phyloP scores from a whole-genome alignment of 495 filamentous ascomycete species.

The Podospora appendiculata region DNA sequence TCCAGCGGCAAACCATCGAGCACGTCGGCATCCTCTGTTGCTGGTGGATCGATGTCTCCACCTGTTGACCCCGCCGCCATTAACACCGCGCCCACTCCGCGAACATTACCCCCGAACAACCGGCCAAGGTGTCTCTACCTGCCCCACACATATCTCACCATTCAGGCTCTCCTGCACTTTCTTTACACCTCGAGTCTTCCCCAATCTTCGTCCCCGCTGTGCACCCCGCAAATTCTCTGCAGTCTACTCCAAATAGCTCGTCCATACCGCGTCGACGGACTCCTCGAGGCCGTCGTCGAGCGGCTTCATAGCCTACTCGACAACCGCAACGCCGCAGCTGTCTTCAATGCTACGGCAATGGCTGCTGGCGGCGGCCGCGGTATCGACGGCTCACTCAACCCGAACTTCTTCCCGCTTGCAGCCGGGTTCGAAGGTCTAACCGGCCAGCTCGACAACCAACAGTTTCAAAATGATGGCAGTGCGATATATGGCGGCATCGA shows the following conservation, averaged over 20 bases:
- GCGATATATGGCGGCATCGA: not conserved
- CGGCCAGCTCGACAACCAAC: too few species aligned
- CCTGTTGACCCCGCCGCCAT: conserved; percentile 30
- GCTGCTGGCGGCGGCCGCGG: conserved; percentile 86
- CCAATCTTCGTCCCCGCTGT: conserved; percentile 63
- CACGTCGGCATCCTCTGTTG: conserved; percentile 26
- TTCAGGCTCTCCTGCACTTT: conserved; percentile 82
- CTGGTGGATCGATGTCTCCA: conserved; percentile 20
- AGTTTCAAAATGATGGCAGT: too few species aligned
- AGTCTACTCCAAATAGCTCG: conserved; percentile 89
- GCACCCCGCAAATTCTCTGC: conserved; percentile 91
- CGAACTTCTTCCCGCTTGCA: conserved; percentile 35
- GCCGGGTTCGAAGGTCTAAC: conserved; percentile 12
- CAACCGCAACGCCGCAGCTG: conserved; percentile 85
- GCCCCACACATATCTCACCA: conserved; percentile 81
- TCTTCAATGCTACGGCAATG: conserved; percentile 98
- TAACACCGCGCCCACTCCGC: conserved; percentile 40
- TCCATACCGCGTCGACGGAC: conserved; percentile 85
- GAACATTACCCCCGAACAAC: conserved; percentile 56
- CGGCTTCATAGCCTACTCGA: conserved; percentile 87
- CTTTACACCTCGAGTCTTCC: conserved; percentile 89
- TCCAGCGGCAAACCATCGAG: conserved; percentile 30
- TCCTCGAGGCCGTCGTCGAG: conserved; percentile 86
- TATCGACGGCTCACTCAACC: conserved; percentile 44
- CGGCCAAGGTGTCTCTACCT: conserved; percentile 85